These are phyloP conservation scores for Carex pumila DNA, from an alignment of 176 grass and related monocot species.

Conservation along the genomic window DNA sequence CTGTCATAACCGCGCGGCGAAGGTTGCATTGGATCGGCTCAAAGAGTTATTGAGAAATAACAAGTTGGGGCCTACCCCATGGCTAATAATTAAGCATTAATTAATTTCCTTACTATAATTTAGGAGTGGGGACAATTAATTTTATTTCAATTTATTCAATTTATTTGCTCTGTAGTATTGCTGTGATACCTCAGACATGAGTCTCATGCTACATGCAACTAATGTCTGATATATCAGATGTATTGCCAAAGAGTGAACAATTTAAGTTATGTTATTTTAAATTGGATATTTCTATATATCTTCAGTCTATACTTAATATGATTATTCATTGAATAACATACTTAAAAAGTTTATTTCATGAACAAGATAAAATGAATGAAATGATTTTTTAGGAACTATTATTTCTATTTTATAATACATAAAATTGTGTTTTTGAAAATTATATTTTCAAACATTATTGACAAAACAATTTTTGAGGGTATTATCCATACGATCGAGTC, in stretches of 20 bases:
- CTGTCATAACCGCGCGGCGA: constrained; percentile 50
- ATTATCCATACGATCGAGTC: too few relatives aligned
- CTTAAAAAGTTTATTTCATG: too few relatives aligned
- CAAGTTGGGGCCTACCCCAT: neutral
- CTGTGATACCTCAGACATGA: neutral
- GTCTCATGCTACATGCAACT: neutral
- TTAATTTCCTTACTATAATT: neutral
- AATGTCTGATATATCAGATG: constrained; percentile 2
- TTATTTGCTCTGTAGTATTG: too few relatives aligned
- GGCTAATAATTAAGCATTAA: neutral
- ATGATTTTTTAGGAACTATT: too few relatives aligned
- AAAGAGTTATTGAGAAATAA: neutral
- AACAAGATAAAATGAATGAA: too few relatives aligned
- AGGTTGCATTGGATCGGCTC: constrained; percentile 24
- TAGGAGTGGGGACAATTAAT: neutral
- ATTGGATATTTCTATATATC: neutral
- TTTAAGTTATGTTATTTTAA: neutral
- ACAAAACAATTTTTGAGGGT: too few relatives aligned
- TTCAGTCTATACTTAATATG: too few relatives aligned
- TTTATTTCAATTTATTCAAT: too few relatives aligned
- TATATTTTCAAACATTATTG: too few relatives aligned
- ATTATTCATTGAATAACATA: too few relatives aligned
- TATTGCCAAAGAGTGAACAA: neutral
- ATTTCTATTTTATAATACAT: too few relatives aligned
- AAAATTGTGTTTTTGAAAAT: too few relatives aligned